Evolutionary conservation across 495 filamentous ascomycete species (phyloP).

Genomic region (Lindgomyces ingoldianus): DNA sequence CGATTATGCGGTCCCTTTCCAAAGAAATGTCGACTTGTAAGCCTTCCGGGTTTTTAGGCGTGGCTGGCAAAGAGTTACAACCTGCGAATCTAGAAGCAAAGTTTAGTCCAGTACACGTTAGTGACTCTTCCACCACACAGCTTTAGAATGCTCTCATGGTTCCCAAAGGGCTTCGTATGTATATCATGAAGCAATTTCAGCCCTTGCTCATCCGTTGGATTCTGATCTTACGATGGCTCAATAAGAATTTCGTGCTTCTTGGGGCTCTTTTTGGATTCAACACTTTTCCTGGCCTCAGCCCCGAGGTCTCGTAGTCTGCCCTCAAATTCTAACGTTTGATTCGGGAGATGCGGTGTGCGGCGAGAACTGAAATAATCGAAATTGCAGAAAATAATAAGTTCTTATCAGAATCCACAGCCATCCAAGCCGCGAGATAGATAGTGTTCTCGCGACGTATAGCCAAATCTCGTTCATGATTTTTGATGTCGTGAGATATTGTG

Average conservation of each 20-base stretch:
- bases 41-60: neutral
- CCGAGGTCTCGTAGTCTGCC: neutral
- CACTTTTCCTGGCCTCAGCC: neutral
- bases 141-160: neutral
- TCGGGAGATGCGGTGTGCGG: neutral
- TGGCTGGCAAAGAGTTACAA: neutral
- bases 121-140: neutral
- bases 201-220: neutral
- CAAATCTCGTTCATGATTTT: neutral
- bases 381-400: neutral
- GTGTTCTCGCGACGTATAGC: neutral
- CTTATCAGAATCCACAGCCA: neutral
- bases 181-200: neutral
- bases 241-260: neutral
- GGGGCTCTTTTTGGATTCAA: neutral
- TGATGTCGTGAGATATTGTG: neutral
- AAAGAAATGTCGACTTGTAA: neutral
- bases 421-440: neutral
- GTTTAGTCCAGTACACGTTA: neutral
- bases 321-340: neutral
- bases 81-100: neutral
- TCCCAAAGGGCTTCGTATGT: neutral
- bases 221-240: neutral
- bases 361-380: conserved; percentile 1
- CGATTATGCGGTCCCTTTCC: neutral